Base-by-base conservation (phyloP, 345 rosid genomes). In the Aurinia saxatilis region DNA sequence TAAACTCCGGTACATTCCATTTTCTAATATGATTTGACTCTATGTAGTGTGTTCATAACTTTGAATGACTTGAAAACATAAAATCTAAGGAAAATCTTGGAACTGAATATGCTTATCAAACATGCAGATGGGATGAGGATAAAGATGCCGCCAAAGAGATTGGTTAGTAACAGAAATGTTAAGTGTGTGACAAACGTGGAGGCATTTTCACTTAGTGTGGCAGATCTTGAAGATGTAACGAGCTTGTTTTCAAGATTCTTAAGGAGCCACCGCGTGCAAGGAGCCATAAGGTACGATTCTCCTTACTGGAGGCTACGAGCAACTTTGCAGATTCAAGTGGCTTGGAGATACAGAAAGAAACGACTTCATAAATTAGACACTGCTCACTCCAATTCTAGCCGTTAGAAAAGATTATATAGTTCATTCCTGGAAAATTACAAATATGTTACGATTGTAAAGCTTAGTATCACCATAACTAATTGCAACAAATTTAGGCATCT, bases 151-250 rank as follows among this genome's bases (percentile, higher is more conserved):
- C 77, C 86, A 25, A 80, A 75, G 42, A 72, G 82, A 3, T 57
- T 78, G 70, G 39, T 68, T 12, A 80, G 98, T 66, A 76, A 60
- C 68, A 80, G 96, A 75, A 78, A 29, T 0, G 90, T 91, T 1
- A 75, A 40, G 65, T 91, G 98, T 42, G 47, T 78, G 62, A 77
- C 88, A 40, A 91, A 91, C 39, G 90, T 88, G 23, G 96, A 86
- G 78, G 96, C 96, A 14, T 91, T 91, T 70, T 80, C 90, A 18
- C 90, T 88, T 53, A 71, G 79, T 49, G 96, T 85, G 9, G 79
- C 80, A 39, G 96, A 91, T 71, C 76, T 88, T 29, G 84, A 91
- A 91, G 92, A 86, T 61, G 96, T 88, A 10, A 91, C 92, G 44
- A 76, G 81, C 58, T 67, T 77, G 50, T 88, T 78, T 56, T 68